A percentile compares a stretch with the other conserved stretches of the same genome.
Evolutionary conservation across 805 yeast genomes (phyloP).

Genomic region (Sugiyamaella marilandica): DNA sequence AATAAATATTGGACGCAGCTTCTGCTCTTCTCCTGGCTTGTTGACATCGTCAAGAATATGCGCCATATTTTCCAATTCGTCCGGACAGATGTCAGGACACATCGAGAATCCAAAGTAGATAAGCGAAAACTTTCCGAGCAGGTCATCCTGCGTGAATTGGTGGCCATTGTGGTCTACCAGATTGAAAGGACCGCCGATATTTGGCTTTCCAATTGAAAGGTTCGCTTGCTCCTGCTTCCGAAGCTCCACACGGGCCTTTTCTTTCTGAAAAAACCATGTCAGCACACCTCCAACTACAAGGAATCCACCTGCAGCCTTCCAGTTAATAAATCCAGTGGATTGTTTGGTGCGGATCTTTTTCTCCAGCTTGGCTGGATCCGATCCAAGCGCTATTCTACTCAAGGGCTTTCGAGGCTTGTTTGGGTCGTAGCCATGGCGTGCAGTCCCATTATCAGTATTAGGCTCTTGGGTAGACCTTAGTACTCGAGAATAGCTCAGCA

Average conservation of each 20-base stretch:
- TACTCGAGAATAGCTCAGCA: not conserved
- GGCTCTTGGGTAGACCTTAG: not conserved
- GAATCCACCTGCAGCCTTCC: slow-evolving; percentile 76
- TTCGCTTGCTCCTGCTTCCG: slow-evolving; percentile 79
- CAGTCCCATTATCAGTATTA: not conserved
- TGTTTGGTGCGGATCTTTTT: slow-evolving; percentile 29
- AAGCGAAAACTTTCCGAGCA: slow-evolving; percentile 73
- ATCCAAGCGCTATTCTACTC: slow-evolving; percentile 77
- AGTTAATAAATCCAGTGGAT: slow-evolving; percentile 45
- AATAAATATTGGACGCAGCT: slow-evolving; percentile 78
- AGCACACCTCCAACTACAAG: slow-evolving; percentile 65
- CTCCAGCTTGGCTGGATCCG: slow-evolving; percentile 34
- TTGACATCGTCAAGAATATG: slow-evolving; percentile 61
- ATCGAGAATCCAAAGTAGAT: slow-evolving; percentile 96
- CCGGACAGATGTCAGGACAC: slow-evolving; percentile 99
- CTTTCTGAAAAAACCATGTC: slow-evolving; percentile 65
- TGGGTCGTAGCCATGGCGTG: not conserved
- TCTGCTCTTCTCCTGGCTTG: slow-evolving; percentile 32
- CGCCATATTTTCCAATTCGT: slow-evolving; percentile 90
- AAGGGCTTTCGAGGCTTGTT: slow-evolving; percentile 52
- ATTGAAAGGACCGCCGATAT: slow-evolving; percentile 86
- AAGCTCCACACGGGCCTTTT: slow-evolving; percentile 67
- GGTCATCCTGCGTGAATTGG: slow-evolving; percentile 68
- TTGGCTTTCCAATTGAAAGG: slow-evolving; percentile 86
- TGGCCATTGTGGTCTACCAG: slow-evolving; percentile 67